Conservation (phyloP, 306 rosid species). For the Urtica urens region DNA sequence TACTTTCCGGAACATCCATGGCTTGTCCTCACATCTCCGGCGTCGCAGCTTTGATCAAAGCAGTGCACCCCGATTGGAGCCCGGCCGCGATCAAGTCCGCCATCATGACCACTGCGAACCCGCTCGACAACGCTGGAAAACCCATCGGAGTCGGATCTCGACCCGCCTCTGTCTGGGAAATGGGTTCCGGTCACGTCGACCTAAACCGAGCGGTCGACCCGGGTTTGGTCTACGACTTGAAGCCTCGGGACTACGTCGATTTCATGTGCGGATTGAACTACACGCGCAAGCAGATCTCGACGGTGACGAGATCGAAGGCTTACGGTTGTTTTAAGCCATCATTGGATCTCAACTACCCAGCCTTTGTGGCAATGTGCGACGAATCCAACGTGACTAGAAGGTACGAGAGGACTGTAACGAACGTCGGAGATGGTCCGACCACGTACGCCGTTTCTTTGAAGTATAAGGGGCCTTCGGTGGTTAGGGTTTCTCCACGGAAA, state of each 20-base stretch:
- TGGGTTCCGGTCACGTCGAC: constrained; percentile 69
- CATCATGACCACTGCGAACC: constrained; percentile 68
- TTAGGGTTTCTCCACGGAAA: no score
- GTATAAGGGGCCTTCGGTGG: no score
- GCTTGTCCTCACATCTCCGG: constrained; percentile 81
- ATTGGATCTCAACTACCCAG: no score
- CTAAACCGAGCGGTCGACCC: constrained; percentile 69
- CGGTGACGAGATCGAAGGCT: no score
- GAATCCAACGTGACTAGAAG: no score
- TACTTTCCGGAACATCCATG: constrained; percentile 73
- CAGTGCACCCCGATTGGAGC: constrained; percentile 85
- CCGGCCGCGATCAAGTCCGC: constrained; percentile 81
- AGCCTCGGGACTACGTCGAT: constrained; percentile 39
- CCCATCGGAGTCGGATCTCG: constrained; percentile 47
- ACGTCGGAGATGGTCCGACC: no score
- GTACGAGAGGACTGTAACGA: no score
- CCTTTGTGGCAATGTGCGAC: no score
- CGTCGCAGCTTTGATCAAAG: constrained; percentile 70
- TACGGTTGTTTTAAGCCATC: no score
- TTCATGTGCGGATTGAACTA: constrained; percentile 27
- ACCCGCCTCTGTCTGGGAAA: constrained; percentile 55
- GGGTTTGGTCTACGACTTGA: constrained; percentile 62
- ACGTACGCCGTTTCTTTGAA: no score
- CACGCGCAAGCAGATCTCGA: no score
- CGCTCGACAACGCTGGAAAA: constrained; percentile 36